Evolutionary conservation across 1,284 basidiomycete species (phyloP), one percentile per base, ranked within the genome.

Genomic region (Rhodofomes roseus): DNA sequence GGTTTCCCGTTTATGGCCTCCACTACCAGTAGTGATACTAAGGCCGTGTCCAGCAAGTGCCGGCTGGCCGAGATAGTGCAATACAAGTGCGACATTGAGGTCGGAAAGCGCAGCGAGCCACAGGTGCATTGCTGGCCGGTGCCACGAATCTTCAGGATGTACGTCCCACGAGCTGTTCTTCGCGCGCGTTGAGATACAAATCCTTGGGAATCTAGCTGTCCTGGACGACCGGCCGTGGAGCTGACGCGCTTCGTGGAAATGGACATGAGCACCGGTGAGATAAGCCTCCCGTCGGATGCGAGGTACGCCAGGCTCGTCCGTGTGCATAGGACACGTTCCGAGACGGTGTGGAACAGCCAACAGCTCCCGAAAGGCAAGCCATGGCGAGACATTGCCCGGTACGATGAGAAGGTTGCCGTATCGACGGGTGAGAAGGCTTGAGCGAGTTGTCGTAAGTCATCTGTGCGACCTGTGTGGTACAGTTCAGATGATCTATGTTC

Each of bases 81-180:
- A 67, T 87, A 82, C 68, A 78, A 74, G 31, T 92, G 90, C 68
- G 75, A 82, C 57, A 65, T 74, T 36, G 77, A 79, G 62, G 64
- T 66, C 39, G 66, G 62, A 16, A 58, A 61, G 29, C 62, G 62
- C 29, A 77, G 74, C 16, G 68, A 61, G 37, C 70, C 70, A 7
- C 73, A 76, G 39, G 71, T 82, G 41, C 79, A 83, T 57, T 92
- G 90, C 68, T 84, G 82, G 68, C 90, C 89, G 3, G 73, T 92
- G 52, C 83, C 86, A 34, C 82, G 90, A 16, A 79, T 92, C 43
- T 88, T 92, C 66, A 78, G 79, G 71, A 76, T 90, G 90, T 89
- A 68, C 72, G 86, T 78, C 50, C 16, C 50, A 52, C 50, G 50
- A 22, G 20, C 20, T 12, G 46, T 48, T 16, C 27, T 27, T 31